Evolutionary conservation across 2,329 filamentous ascomycete genomes (phyloP).

Genomic region (Ascochyta viciae-villosae): DNA sequence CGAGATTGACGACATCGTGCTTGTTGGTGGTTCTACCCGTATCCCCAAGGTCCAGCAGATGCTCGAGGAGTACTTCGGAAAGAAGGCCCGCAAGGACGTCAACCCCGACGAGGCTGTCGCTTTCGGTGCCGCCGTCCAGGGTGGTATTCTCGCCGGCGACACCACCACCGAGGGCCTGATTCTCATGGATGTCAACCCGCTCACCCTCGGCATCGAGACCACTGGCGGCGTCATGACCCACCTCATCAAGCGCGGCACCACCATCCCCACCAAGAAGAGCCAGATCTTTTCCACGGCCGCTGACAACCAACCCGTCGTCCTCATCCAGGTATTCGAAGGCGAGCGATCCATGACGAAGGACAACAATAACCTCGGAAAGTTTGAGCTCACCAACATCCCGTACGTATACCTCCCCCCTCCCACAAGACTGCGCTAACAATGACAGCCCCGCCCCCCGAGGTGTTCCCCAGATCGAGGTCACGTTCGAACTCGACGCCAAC

Average conservation of each 20-base stretch:
- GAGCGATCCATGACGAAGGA: slow-evolving; percentile 94
- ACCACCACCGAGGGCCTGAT: slow-evolving; percentile 80
- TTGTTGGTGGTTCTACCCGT: slow-evolving; percentile 98
- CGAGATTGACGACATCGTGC: slow-evolving; percentile 94
- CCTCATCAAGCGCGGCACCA: slow-evolving; percentile 92
- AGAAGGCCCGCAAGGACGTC: slow-evolving; percentile 99
- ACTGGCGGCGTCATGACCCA: slow-evolving; percentile 98
- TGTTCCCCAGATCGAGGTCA: slow-evolving; percentile 97
- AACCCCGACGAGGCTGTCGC: slow-evolving; percentile 99
- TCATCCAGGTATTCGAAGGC: slow-evolving; percentile 95
- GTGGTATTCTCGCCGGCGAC: slow-evolving; percentile 91
- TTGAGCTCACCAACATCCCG: slow-evolving; percentile 95
- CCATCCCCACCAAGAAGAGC: slow-evolving; percentile 94
- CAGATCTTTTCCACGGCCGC: slow-evolving; percentile 98
- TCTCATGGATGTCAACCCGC: slow-evolving; percentile 96
- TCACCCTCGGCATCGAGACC: slow-evolving; percentile 96
- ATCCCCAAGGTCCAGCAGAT: slow-evolving; percentile 96
- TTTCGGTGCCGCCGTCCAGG: slow-evolving; percentile 96
- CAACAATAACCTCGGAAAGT: slow-evolving; percentile 95
- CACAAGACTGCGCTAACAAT: slow-evolving; percentile 22
- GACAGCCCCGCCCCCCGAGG: slow-evolving; percentile 81
- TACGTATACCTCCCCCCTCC: slow-evolving; percentile 29
- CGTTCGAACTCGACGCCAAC: slow-evolving; percentile 97
- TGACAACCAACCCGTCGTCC: slow-evolving; percentile 93
- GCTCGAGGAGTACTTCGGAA: slow-evolving; percentile 96